Evolutionary conservation across 2,329 filamentous ascomycete species (phyloP).

Genomic region (Endothia cerciana): DNA sequence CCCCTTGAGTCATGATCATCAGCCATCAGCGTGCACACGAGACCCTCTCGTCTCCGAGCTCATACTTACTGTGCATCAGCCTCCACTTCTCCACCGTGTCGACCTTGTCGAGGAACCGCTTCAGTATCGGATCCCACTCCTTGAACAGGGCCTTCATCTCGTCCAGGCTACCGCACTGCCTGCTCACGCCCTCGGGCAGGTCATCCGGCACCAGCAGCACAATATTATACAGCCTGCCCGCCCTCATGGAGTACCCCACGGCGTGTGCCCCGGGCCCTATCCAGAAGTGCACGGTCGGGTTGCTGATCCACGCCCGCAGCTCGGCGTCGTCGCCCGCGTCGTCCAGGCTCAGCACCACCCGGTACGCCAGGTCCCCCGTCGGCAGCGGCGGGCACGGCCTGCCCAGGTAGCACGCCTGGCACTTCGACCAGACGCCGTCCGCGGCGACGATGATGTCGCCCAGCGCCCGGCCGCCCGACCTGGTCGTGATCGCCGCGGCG

Average conservation of each 20-base stretch:
- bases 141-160: constrained; percentile 65
- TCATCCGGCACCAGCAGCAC: constrained; percentile 68
- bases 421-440: constrained; percentile 67
- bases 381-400: constrained; percentile 52
- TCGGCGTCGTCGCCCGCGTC: constrained; percentile 54
- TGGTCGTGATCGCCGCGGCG: constrained; percentile 44
- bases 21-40: neutral
- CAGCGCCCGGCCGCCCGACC: constrained; percentile 41
- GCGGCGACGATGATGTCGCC: constrained; percentile 65
- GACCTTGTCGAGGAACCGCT: constrained; percentile 51
- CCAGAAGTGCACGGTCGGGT: constrained; percentile 63
- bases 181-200: constrained; percentile 49
- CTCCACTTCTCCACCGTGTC: constrained; percentile 71
- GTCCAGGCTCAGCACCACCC: constrained; percentile 59
- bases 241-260: constrained; percentile 64
- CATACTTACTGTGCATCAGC: constrained; percentile 55
- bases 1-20: constrained; percentile 31
- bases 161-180: constrained; percentile 55
- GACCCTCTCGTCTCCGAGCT: constrained; percentile 1
- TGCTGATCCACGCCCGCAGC: constrained; percentile 55
- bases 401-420: constrained; percentile 52
- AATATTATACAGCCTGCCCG: constrained; percentile 65
- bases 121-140: constrained; percentile 66
- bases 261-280: constrained; percentile 64
- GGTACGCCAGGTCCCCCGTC: constrained; percentile 68